Base-by-base conservation (phyloP, 495 filamentous ascomycete species). In the Talaromyces stipitatus region DNA sequence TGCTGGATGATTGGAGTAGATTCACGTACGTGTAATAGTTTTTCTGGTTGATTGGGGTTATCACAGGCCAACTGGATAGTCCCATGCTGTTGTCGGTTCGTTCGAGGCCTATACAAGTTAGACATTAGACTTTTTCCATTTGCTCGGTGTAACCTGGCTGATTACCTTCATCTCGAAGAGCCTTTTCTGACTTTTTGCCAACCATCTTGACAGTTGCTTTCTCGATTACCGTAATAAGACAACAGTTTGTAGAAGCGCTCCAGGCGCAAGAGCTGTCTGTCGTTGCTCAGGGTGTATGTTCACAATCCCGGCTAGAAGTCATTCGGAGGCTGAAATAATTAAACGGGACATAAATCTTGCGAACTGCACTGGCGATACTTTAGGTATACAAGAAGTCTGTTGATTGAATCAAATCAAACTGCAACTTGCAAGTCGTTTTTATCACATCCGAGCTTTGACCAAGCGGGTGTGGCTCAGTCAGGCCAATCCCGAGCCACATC, bases 71-170 rank as follows among this genome's bases (percentile, higher is more conserved):
- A 71, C 80, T 92, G 23, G 91, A 91, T 52, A 90, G 82, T 65
- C 91, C 91, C 82, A 98, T 91, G 67, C 92, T 91, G 79, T 98
- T 98, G 75, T 98, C 94, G 33, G 95, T 97, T 61, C 92, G 79
- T 71, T 94, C 90, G 45, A 98, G 85, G 58, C 94, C 94, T 96
- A 56, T 18, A 28, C 16, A 1, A 47, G 28, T 36, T 11, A 27
- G 33, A 5, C 55, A n/a, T 56, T 30, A 55, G 33, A 33, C n/a
- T 50, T 16, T 57, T 45, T 18, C 43, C 4, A 26, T 12, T 10
- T 26, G 24, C 18, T 32, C 8, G 30, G 58, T 52, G 38, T 12
- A 27, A 8, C 36, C 23, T 59, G 71, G 32, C n/a, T n/a, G n/a
- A n/a, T n/a, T 72, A 81, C 82, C 82, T 71, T 85, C 82, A 72